Evolutionary conservation across 2,329 filamentous ascomycete species (phyloP), one percentile per base, ranked within the genome.

Genomic region (Stagonosporopsis chrysanthemi): DNA sequence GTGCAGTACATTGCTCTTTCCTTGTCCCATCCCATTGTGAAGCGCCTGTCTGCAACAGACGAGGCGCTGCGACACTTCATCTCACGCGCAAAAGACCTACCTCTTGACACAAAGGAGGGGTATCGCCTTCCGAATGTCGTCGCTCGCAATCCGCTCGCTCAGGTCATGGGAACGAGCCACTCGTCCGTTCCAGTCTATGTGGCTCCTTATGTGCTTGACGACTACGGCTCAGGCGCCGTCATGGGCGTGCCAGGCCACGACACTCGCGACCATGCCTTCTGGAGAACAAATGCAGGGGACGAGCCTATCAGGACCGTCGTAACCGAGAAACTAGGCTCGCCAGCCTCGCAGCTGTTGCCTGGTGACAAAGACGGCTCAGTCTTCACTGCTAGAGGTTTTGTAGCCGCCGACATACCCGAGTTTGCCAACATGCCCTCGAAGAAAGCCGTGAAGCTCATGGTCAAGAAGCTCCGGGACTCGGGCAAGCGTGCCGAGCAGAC

Each of bases 231-330:
- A 64, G 92, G 92, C 1, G 92, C 92, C 9, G 89, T 96, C 2
- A 96, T 97, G 92, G 92, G 92, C 40, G 92, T 96, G 7, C 92
- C 92, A 0, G 92, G 88, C 2, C 92, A 97, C 70, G 92, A 97
- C 74, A 72, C 82, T 4, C 84, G 91, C 49, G 92, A 97, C 66
- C 82, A 90, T 75, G 84, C 85, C 1, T 97, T 96, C 73, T 96
- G 91, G 89, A 86, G 83, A 65, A 81, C 87, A 56, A 91, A 96
- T 63, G 80, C 84, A 28, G 80, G 81, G 6, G 80, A 84, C 4
- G 79, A 85, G 42, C 84, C 86, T 2, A 82, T 93, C 28, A 81
- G 85, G 2, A 77, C 86, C 41, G 91, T 92, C 1, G 61, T 77
- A 2, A 60, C 64, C 12, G 17, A 52, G 12, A 52, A 68, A 19